phyloP scores from a whole-genome alignment of 805 yeast species.

The Ogataea allantospora region DNA sequence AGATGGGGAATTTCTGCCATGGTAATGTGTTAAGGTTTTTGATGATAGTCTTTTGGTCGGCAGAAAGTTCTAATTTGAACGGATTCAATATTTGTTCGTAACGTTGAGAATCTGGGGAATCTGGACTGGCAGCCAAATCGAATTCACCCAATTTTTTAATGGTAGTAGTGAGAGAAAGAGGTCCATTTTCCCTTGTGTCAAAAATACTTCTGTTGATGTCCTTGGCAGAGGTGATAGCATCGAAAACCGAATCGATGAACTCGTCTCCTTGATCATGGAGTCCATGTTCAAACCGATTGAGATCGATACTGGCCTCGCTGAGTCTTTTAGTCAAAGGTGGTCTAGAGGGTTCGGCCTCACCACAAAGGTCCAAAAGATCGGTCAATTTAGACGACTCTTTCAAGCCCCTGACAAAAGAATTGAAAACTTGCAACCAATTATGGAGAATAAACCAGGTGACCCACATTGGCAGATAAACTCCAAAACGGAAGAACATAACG shows the following conservation, averaged over 20 bases:
- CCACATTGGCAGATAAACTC: conserved; percentile 64
- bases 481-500: conserved; percentile 41
- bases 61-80: conserved; percentile 38
- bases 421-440: conserved; percentile 38
- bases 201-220: conserved; percentile 24
- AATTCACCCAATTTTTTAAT: conserved; percentile 31
- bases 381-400: conserved; percentile 29
- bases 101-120: conserved; percentile 16
- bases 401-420: conserved; percentile 29
- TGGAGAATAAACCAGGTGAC: conserved; percentile 51
- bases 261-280: conserved; percentile 62
- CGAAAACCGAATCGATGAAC: conserved; percentile 62
- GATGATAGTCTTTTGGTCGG: conserved; percentile 51
- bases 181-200: conserved; percentile 30
- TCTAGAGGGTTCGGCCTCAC: conserved; percentile 10
- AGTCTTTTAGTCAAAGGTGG: conserved; percentile 27
- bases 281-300: conserved; percentile 39
- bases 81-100: conserved; percentile 19
- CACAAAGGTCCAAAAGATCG: conserved; percentile 22
- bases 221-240: conserved; percentile 46
- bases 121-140: conserved; percentile 15
- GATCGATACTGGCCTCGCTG: conserved; percentile 26
- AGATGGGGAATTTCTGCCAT: conserved; percentile 73
- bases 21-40: conserved; percentile 52
- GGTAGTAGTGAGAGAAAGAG: conserved; percentile 25